A percentile compares a stretch with the other conserved stretches of the same genome.
phyloP scores from a whole-genome alignment of 2,329 filamentous ascomycete genomes.

The Paracoccidioides lutzii region DNA sequence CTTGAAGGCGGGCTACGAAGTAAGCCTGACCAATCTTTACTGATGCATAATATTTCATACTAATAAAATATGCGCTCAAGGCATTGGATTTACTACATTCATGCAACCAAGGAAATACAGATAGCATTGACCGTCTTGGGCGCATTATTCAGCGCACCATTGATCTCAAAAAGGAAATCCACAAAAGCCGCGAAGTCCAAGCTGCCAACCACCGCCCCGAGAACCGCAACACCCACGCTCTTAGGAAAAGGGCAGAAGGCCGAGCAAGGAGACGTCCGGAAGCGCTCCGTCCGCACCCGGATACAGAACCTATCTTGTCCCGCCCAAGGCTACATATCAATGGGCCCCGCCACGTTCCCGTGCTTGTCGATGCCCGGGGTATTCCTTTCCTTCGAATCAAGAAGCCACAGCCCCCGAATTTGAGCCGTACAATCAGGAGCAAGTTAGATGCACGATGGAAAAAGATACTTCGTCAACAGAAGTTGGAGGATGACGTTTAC shows the following conservation, averaged over 20 bases:
- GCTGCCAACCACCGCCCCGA: slow-evolving; percentile 9
- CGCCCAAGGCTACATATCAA: slow-evolving; percentile 23
- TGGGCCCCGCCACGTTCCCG: slow-evolving; percentile 29
- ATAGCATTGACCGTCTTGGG: slow-evolving; percentile 16
- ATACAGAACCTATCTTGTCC: slow-evolving; percentile 22
- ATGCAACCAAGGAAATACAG: slow-evolving; percentile 18
- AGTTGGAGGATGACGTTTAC: slow-evolving; percentile 18
- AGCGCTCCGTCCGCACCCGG: slow-evolving; percentile 20
- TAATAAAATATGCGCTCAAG: slow-evolving; percentile 13
- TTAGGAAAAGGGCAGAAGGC: slow-evolving; percentile 14
- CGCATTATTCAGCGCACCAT: slow-evolving; percentile 17
- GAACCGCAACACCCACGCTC: slow-evolving; percentile 12
- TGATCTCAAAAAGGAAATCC: slow-evolving; percentile 13
- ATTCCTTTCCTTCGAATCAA: slow-evolving; percentile 33
- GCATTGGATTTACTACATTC: slow-evolving; percentile 27
- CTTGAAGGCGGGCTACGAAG: slow-evolving; percentile 31
- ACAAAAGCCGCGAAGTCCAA: slow-evolving; percentile 12
- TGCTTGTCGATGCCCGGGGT: slow-evolving; percentile 30
- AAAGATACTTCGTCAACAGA: slow-evolving; percentile 21
- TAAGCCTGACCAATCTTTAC: slow-evolving; percentile 8
- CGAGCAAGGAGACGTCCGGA: slow-evolving; percentile 17
- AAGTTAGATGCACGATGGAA: slow-evolving; percentile 26
- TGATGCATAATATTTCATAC: background rate
- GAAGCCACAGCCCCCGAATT: slow-evolving; percentile 30
- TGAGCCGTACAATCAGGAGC: slow-evolving; percentile 26